Base-by-base conservation (phyloP, 148 eudicot genomes). In the Simmondsia chinensis region DNA sequence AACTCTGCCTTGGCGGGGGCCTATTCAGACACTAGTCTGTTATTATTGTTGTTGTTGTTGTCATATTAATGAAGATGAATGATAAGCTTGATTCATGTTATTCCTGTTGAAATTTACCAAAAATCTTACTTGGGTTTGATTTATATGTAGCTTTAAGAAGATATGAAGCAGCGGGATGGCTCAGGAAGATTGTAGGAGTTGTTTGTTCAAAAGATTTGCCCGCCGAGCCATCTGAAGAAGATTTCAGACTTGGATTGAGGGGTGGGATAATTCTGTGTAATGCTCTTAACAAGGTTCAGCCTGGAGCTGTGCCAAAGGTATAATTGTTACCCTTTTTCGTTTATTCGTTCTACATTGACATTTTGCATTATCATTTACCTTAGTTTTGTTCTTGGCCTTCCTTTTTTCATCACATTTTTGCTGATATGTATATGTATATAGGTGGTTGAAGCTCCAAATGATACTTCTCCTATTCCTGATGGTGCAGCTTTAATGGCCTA, bases 221-320 rank as follows among this genome's bases (percentile, higher is more conserved):
- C 2, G 96, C 88, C 56, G 79, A 86, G 60, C 96, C 99, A 15
- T 82, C 94, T 34, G 96, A 91, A 53, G 94, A 82, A 55, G 86
- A 76, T 56, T 91, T 91, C 57, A 72, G 95, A 59, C 71, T 82
- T 9, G 94, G 86, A 9, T 70, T 91, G 57, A 60, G 94, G 48
- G 86, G 95, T 43, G 96, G 99, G 10, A 86, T 82, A 36, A 60
- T 91, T 33, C 89, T 91, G 51, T 91, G 99, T 71, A 86, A 62
- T 77, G 99, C 71, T 25, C 76, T 91, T 40, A 91, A 91, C 64
- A 82, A 76, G 63, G 60, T 91, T 42, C 74, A 76, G 37, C 79
- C 94, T 32, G 94, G 86, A 35, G 61, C 73, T 30, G 71, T 91
- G 12, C 54, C 79, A 39, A 91, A 86, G 79, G 99, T 82, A 72